Base-by-base conservation (phyloP, 495 filamentous ascomycete species). In the Neurospora intermedia region DNA sequence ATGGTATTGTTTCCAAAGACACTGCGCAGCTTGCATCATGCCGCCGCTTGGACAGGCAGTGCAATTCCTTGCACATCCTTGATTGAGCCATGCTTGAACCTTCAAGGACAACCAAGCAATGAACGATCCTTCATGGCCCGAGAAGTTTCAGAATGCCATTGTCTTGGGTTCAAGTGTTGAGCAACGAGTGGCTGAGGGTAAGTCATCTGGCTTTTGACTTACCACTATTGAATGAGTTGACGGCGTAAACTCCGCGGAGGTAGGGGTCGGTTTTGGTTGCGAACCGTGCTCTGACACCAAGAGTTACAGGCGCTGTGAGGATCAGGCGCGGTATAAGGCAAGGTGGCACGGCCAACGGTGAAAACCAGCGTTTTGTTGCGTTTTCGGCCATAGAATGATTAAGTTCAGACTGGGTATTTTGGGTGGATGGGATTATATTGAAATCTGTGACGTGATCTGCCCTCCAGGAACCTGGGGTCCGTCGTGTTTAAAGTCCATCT, bases 301-400 rank as follows among this genome's bases (percentile, higher is more conserved):
- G 54, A 13, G 27, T 35, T 27, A 62, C 70, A 74, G 70, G 41
- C 74, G 69, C 71, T 48, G 46, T 42, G 35, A 10, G 31, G 46
- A 69, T 43, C 75, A 78, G 73, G 75, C 78, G 78, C 78, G 77
- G 76, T 77, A 74, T 76, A 77, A 76, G 76, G 27, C 43, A 76
- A 62, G 72, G 62, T 45, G 66, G 69, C 73, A 72, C 70, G 43
- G 73, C 69, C 66, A 70, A 73, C 71, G 71, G 66, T 73, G 71
- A 41, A 62, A 74, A 72, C 71, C 74, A 70, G 74, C 77, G 76
- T 20, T 75, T 66, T 42, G 74, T 76, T 76, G 76, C 75, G 74
- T 48, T 72, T 41, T 27, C 72, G 59, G 75, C 62, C 73, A 74
- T 70, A 71, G 54, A 75, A 75, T 70, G 74, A 62, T 16, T 15